These are phyloP conservation scores for Thelonectria rubi DNA, from an alignment of 2,329 filamentous ascomycete species.

Conservation along the genomic window DNA sequence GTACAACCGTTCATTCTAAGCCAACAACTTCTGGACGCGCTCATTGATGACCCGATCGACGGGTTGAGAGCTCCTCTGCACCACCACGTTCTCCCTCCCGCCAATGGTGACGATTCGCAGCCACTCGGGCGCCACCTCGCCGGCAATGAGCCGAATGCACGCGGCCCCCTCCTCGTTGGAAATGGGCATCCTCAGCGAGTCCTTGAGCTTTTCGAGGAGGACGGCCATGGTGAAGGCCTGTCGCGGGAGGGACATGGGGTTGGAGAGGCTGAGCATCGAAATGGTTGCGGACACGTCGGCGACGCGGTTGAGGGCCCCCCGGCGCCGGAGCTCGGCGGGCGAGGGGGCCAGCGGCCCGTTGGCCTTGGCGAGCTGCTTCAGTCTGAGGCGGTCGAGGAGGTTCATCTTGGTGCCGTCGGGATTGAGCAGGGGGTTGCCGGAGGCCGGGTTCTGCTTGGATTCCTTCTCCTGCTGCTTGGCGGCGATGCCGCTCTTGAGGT, in stretches of 20 bases:
- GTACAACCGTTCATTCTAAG: conserved; percentile 16
- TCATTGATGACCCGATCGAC: conserved; percentile 50
- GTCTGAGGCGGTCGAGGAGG: conserved; percentile 78
- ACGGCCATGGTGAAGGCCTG: conserved; percentile 72
- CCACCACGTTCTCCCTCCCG: conserved; percentile 65
- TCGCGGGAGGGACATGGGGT: conserved; percentile 58
- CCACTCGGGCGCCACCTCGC: conserved; percentile 67
- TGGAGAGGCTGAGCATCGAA: conserved; percentile 69
- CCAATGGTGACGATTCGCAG: conserved; percentile 60
- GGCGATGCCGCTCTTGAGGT: conserved; percentile 70
- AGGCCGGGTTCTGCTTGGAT: conserved; percentile 46
- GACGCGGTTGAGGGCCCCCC: conserved; percentile 71
- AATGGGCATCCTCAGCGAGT: conserved; percentile 69
- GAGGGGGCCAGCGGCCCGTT: conserved; percentile 67
- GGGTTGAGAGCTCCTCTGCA: conserved; percentile 57
- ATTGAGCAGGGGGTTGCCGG: conserved; percentile 49
- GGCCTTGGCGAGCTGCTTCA: conserved; percentile 70
- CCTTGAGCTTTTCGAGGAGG: conserved; percentile 71
- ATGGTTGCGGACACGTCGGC: conserved; percentile 75
- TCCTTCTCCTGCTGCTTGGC: conserved; percentile 60
- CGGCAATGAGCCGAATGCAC: conserved; percentile 62
- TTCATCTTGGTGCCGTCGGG: conserved; percentile 65
- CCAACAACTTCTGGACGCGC: conserved; percentile 48
- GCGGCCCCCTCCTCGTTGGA: conserved; percentile 61
- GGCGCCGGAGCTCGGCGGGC: conserved; percentile 65